Evolutionary conservation across 768 basidiomycete species (phyloP), one percentile per base, ranked within the genome.

Genomic region (Chalciporus piperatus): DNA sequence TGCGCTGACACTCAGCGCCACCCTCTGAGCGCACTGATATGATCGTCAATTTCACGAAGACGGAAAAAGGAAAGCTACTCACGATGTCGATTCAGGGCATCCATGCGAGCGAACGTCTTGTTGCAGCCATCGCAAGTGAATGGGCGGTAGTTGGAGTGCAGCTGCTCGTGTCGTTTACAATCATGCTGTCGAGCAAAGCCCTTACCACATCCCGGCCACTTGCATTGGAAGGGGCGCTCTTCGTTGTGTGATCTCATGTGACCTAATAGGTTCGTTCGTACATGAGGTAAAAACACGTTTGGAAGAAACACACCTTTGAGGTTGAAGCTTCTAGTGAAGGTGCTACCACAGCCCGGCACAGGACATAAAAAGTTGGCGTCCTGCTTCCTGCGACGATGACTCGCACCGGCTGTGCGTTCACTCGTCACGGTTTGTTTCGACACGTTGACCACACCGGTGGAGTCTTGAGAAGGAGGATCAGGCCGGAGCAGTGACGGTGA

Each of bases 171-270:
- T 3, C 94, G 82, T 66, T 96, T 98, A 72, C 95, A 97, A 67
- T 98, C 95, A 63, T 97, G 95, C 67, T 96, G 92, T 50, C 94
- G 72, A 23, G 90, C 94, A 56, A 97, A 95, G 20, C 94, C 92
- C 71, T 97, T 96, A 23, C 85, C 87, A 64, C 94, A 98, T 20
- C 92, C 93, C 1, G 92, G 91, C 85, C 92, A 96, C 61, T 89
- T 86, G 73, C 94, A 98, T 68, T 87, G 83, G 77, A 93, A 98
- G 28, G 94, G 94, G 55, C 92, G 87, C 70, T 96, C 92, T 68
- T 95, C 94, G 54, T 89, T 93, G 62, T 97, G 95, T 13, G 90
- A 92, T 38, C 95, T 88, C 60, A 97, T 77, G 64, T 98, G 95
- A n/a, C 95, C 87, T 89, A 57, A 51, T 50, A 37, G 51, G 35